These are phyloP conservation scores for Ceratopteris richardii DNA, from an alignment of 75 land plant genomes.

Conservation along the genomic window DNA sequence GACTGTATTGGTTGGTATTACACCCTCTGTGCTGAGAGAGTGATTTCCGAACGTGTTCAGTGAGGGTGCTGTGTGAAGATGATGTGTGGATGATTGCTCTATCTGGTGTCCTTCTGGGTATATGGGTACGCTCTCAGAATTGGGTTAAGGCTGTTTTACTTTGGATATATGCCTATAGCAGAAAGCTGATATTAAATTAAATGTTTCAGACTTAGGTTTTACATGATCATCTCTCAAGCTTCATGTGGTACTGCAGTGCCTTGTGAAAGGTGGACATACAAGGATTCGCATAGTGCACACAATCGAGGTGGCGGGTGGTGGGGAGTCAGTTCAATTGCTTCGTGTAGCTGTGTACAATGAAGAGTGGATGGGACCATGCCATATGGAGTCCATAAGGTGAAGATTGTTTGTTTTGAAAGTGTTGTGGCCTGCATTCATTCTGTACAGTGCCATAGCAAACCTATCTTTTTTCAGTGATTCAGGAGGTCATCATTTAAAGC, in stretches of 20 bases:
- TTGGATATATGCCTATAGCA: too few relatives aligned
- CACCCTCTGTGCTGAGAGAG: too few relatives aligned
- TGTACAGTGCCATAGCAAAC: not conserved
- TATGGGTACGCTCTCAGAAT: too few relatives aligned
- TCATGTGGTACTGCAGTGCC: conserved; percentile 39
- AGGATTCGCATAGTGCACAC: conserved; percentile 91
- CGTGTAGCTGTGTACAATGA: conserved; percentile 89
- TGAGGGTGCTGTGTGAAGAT: too few relatives aligned
- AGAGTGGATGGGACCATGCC: conserved; percentile 79
- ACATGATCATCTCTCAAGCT: too few relatives aligned
- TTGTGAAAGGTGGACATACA: conserved; percentile 90
- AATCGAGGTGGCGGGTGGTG: conserved; percentile 65
- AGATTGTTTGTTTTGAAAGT: not conserved
- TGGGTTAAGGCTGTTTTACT: not conserved
- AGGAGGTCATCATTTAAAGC: conserved; percentile 29
- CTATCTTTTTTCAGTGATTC: conserved; percentile 15
- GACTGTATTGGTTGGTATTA: not conserved
- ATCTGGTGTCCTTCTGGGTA: too few relatives aligned
- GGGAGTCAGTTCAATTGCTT: conserved; percentile 64
- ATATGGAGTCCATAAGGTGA: conserved; percentile 50
- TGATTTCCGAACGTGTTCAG: too few relatives aligned
- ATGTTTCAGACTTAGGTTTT: too few relatives aligned
- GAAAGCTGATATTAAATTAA: too few relatives aligned
- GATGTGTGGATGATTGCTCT: too few relatives aligned
- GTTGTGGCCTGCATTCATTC: not conserved